phyloP scores from a whole-genome alignment of 306 rosid genomes.

The Dryas drummondii region DNA sequence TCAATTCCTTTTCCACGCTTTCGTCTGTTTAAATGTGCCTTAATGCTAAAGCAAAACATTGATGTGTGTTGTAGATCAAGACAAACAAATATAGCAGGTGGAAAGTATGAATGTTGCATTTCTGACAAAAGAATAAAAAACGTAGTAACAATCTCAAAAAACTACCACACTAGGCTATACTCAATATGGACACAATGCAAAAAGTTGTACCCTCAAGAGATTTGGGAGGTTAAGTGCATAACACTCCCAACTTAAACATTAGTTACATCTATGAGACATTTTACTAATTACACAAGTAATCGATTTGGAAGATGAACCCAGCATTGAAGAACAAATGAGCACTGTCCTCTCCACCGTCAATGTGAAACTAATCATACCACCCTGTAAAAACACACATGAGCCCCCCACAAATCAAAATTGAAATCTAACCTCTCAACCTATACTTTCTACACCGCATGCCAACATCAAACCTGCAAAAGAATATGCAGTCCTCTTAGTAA shows the following conservation, averaged over 20 bases:
- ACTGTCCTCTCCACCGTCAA: constrained; percentile 23
- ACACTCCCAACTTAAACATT: constrained; percentile 1
- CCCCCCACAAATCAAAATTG: constrained; percentile 28
- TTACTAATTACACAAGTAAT: constrained; percentile 50
- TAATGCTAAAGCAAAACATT: background rate
- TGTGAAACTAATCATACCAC: constrained; percentile 28
- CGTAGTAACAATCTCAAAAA: constrained; percentile 7
- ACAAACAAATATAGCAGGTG: background rate
- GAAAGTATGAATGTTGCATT: background rate
- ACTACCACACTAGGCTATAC: constrained; percentile 17
- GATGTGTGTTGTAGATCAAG: background rate
- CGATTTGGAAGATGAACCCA: constrained; percentile 21
- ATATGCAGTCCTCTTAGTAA: constrained; percentile 18
- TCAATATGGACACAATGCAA: constrained; percentile 10
- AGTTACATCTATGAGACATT: background rate
- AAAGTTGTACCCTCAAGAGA: background rate
- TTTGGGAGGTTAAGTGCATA: constrained; percentile 3
- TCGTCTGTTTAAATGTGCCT: background rate
- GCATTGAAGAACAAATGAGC: constrained; percentile 17
- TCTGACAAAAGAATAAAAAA: constrained; percentile 29
- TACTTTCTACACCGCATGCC: constrained; percentile 23
- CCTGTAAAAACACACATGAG: constrained; percentile 8
- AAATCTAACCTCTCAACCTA: constrained; percentile 20
- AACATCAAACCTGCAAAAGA: constrained; percentile 45
- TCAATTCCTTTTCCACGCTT: background rate